Conservation (phyloP, 2,329 filamentous ascomycete genomes). For the Fusarium staphyleae region DNA sequence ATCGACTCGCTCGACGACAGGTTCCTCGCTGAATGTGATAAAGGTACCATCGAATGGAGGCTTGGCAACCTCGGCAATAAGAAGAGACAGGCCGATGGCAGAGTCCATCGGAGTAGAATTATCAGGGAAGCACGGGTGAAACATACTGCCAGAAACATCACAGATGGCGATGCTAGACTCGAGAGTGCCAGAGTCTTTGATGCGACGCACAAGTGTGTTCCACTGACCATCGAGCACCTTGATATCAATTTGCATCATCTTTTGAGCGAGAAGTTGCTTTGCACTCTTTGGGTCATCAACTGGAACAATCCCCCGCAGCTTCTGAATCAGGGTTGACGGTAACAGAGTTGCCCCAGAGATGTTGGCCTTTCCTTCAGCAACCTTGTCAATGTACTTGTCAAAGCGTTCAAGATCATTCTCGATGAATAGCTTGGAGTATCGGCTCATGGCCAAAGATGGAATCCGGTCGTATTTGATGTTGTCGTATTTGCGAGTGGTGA, state of each 20-base stretch:
- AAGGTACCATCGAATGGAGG: constrained; percentile 62
- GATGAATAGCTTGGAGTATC: constrained; percentile 57
- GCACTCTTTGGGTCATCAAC: neutral
- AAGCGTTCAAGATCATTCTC: constrained; percentile 60
- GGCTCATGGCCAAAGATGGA: constrained; percentile 64
- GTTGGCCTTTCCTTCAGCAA: constrained; percentile 54
- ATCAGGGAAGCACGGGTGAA: constrained; percentile 48
- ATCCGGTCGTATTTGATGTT: constrained; percentile 65
- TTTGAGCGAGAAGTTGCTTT: constrained; percentile 39
- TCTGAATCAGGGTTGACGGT: constrained; percentile 56
- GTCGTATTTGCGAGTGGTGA: constrained; percentile 54
- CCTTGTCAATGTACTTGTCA: constrained; percentile 55
- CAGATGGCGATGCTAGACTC: constrained; percentile 63
- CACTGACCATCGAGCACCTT: constrained; percentile 60
- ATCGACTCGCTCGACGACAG: constrained; percentile 52
- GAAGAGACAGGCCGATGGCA: constrained; percentile 62
- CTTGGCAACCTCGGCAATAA: constrained; percentile 60
- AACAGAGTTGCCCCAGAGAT: constrained; percentile 65
- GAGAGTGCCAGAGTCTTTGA: constrained; percentile 62
- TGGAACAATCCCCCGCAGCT: neutral
- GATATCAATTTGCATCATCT: constrained; percentile 42
- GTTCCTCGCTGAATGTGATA: constrained; percentile 59
- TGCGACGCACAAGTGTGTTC: constrained; percentile 63
- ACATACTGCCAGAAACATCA: constrained; percentile 65
- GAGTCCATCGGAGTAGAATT: constrained; percentile 59